phyloP scores from a whole-genome alignment of 2,329 filamentous ascomycete species.

The Fusarium virguliforme region DNA sequence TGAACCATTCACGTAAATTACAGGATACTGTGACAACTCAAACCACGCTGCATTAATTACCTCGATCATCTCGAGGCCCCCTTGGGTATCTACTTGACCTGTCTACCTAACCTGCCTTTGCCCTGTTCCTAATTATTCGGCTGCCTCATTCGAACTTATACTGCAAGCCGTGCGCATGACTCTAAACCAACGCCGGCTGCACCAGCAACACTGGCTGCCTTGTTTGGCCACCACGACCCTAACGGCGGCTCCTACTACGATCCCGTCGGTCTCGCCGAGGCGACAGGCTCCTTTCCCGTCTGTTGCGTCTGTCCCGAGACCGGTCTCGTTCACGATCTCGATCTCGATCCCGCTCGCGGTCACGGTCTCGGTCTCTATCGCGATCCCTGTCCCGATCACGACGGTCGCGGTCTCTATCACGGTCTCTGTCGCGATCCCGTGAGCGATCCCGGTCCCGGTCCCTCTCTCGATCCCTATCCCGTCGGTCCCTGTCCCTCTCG shows the following conservation, averaged over 20 bases:
- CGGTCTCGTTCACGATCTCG: constrained; percentile 40
- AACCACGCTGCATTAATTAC: not conserved
- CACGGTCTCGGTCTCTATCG: constrained; percentile 31
- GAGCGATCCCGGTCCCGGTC: constrained; percentile 53
- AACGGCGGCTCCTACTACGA: constrained; percentile 60
- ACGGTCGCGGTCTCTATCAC: constrained; percentile 52
- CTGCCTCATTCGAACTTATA: not conserved
- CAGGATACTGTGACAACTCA: not conserved
- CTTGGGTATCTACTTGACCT: constrained; percentile 42
- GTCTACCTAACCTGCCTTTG: not conserved
- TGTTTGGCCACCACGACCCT: constrained; percentile 22
- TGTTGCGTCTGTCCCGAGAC: constrained; percentile 47
- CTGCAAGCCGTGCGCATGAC: too few relatives aligned
- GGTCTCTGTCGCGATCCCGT: constrained; percentile 55
- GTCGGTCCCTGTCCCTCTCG: constrained; percentile 51
- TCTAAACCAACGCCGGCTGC: too few relatives aligned
- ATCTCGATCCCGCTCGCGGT: constrained; percentile 29
- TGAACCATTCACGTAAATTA: constrained; percentile 31
- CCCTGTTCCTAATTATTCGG: not conserved
- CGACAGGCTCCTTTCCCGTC: constrained; percentile 53
- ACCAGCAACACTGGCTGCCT: constrained; percentile 54
- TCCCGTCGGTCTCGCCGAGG: constrained; percentile 57
- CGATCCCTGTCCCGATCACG: constrained; percentile 49
- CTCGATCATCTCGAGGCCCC: constrained; percentile 1
- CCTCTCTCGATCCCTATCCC: constrained; percentile 40